Evolutionary conservation across 2,329 filamentous ascomycete species (phyloP), one percentile per base, ranked within the genome.

Genomic region (Cladosporium sp.): DNA sequence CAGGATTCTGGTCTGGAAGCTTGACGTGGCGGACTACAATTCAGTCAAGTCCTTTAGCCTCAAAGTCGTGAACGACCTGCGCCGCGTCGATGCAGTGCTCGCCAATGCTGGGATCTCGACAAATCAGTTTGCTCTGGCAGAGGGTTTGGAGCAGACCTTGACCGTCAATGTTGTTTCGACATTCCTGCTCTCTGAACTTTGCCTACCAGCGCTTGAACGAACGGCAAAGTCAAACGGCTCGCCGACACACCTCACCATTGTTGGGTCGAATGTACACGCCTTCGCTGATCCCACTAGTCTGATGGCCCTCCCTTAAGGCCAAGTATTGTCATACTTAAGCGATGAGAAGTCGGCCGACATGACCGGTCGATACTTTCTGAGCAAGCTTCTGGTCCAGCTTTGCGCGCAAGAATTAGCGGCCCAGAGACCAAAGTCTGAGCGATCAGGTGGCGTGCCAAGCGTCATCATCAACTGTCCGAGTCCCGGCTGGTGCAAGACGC

Each of bases 101-200:
- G 68, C 69, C 50, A 75, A 74, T 56, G 74, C 72, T 6, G 72
- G 82, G 1, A 69, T 87, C 1, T 78, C 76, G 0, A 78, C 76
- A 0, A n/a, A 6, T 7, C 59, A 72, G 0, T 82, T 75, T 55
- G 44, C 68, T 0, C 55, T 71, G 0, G 75, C 74, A 3, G 83
- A 86, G 66, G 79, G 75, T 0, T 73, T 82, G 35, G 85, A 87
- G 73, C 69, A 68, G 5, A 80, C 72, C 0, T 74, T 87, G 29
- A 83, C 81, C 0, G 79, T 84, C 61, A 88, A 87, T 60, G 81
- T 85, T 6, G 75, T 87, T 61, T 78, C 76, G 10, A 84, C 82
- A 0, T 78, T 86, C 29, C 70, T 87, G 2, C 75, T 87, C 0
- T 80, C 76, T 0, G 66, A 81, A 0, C 74, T 84, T 0, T 52